Evolutionary conservation across 208 protist genomes (phyloP).

Genomic region (Tritrichomonas musculus): DNA sequence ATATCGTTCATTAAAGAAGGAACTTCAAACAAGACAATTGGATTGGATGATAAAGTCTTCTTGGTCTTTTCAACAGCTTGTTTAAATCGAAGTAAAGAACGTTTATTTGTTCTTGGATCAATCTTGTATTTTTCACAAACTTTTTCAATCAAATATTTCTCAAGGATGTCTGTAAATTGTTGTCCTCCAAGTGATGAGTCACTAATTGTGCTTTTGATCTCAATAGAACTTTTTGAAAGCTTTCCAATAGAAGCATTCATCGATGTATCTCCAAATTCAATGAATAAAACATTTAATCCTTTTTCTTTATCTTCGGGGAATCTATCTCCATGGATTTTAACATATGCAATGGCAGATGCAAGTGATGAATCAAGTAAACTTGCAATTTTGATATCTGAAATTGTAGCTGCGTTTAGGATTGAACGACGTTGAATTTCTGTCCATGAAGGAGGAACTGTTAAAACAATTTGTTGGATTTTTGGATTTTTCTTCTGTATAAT

Average conservation of each 20-base stretch:
- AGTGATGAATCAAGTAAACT: conserved; percentile 42
- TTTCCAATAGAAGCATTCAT: conserved; percentile 34
- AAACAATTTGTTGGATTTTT: conserved; percentile 30
- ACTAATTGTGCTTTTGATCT: conserved; percentile 33
- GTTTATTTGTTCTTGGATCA: conserved; percentile 38
- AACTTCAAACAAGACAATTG: conserved; percentile 36
- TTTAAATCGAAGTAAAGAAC: conserved; percentile 35
- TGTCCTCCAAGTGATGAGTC: conserved; percentile 38
- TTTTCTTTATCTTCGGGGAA: conserved; percentile 23
- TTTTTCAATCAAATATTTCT: conserved; percentile 30
- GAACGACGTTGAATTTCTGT: conserved; percentile 38
- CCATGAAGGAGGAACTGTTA: conserved; percentile 41
- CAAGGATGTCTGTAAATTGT: conserved; percentile 29
- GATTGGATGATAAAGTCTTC: conserved; percentile 40
- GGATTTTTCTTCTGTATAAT: not conserved
- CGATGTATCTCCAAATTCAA: conserved; percentile 44
- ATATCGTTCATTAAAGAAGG: conserved; percentile 46
- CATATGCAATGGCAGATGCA: conserved; percentile 38
- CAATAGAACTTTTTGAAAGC: conserved; percentile 23
- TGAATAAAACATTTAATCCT: conserved; percentile 34
- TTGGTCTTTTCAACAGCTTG: conserved; percentile 34
- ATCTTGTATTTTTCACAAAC: conserved; percentile 37
- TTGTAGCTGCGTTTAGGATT: conserved; percentile 41
- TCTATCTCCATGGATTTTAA: conserved; percentile 1
- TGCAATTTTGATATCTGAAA: conserved; percentile 37